Evolutionary conservation across 768 basidiomycete species (phyloP).

Genomic region (Mycena metata): DNA sequence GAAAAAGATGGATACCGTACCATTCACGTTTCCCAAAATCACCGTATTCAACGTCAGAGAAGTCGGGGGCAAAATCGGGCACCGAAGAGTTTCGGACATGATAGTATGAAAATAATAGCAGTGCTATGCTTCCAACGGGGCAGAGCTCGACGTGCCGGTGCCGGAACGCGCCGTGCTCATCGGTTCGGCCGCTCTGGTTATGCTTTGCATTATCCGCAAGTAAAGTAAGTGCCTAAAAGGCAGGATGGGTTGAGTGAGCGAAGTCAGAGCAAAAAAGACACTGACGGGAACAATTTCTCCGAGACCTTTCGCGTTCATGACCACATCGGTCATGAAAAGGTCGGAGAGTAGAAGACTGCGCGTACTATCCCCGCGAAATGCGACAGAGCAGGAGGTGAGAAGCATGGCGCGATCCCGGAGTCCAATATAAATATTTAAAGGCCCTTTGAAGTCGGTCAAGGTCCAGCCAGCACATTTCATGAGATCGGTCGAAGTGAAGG

Average conservation of each 20-base stretch:
- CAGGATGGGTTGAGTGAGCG: too few species aligned
- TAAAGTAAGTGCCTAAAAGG: slow-evolving; percentile 43
- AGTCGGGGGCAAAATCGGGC: slow-evolving; percentile 47
- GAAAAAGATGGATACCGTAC: slow-evolving; percentile 47
- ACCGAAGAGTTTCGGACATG: slow-evolving; percentile 41
- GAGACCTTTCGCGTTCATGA: slow-evolving; percentile 23
- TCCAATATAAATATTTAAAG: slow-evolving; percentile 7
- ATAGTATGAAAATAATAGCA: slow-evolving; percentile 47
- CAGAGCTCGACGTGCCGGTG: slow-evolving; percentile 49
- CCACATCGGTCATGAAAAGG: slow-evolving; percentile 31
- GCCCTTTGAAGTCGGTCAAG: slow-evolving; percentile 15
- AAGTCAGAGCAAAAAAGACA: background rate
- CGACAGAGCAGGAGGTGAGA: slow-evolving; percentile 37
- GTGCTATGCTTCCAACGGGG: slow-evolving; percentile 44
- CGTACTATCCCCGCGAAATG: slow-evolving; percentile 42
- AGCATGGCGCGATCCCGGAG: slow-evolving; percentile 42
- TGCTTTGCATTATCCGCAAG: slow-evolving; percentile 49
- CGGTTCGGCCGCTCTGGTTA: slow-evolving; percentile 47
- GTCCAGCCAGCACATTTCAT: slow-evolving; percentile 13
- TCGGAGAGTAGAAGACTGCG: slow-evolving; percentile 38
- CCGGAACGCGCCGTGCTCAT: slow-evolving; percentile 48
- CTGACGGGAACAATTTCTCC: slow-evolving; percentile 1
- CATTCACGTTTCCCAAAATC: slow-evolving; percentile 47
- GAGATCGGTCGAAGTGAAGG: slow-evolving; percentile 14
- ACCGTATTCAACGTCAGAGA: slow-evolving; percentile 38